A percentile compares a stretch with the other conserved stretches of the same genome.
Conservation (phyloP, 2,329 filamentous ascomycete species). For the Curvularia verruculosa region DNA sequence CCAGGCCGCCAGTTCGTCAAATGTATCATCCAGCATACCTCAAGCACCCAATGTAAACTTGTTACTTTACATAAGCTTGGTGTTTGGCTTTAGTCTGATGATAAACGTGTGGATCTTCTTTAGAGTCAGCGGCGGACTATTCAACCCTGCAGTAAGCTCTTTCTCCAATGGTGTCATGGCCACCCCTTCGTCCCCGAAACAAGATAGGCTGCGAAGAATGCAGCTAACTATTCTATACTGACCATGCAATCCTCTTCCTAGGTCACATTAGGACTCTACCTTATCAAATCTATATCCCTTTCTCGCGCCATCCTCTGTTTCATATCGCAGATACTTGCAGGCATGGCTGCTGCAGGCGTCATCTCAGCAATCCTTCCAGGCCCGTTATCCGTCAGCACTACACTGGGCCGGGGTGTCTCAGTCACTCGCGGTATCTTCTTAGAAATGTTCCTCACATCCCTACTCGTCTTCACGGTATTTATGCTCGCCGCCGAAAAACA, state of each 20-base stretch:
- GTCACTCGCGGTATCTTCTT: slow-evolving; percentile 47
- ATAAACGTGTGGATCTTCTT: slow-evolving; percentile 52
- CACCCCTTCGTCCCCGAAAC: neutral
- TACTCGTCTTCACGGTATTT: slow-evolving; percentile 52
- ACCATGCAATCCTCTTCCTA: slow-evolving; percentile 5
- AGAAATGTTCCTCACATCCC: slow-evolving; percentile 49
- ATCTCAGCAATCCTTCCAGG: slow-evolving; percentile 46
- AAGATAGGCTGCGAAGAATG: neutral
- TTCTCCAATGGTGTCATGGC: neutral
- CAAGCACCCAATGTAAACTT: slow-evolving; percentile 44
- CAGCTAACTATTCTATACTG: neutral
- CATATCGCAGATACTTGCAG: slow-evolving; percentile 45
- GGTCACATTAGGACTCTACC: slow-evolving; percentile 48
- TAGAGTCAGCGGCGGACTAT: slow-evolving; percentile 47
- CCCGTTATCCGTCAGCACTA: slow-evolving; percentile 44
- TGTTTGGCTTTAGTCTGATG: slow-evolving; percentile 49
- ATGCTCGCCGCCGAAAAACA: slow-evolving; percentile 78
- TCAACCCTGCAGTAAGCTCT: slow-evolving; percentile 49
- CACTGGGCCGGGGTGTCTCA: slow-evolving; percentile 40
- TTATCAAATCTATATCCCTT: slow-evolving; percentile 37
- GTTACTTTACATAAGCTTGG: slow-evolving; percentile 46
- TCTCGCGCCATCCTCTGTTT: slow-evolving; percentile 42
- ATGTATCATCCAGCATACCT: slow-evolving; percentile 27
- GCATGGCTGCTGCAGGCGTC: slow-evolving; percentile 46
- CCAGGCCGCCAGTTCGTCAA: slow-evolving; percentile 2